Base-by-base conservation (phyloP, 352 stramenopile genomes). In the Phytopythium mirpurense region DNA sequence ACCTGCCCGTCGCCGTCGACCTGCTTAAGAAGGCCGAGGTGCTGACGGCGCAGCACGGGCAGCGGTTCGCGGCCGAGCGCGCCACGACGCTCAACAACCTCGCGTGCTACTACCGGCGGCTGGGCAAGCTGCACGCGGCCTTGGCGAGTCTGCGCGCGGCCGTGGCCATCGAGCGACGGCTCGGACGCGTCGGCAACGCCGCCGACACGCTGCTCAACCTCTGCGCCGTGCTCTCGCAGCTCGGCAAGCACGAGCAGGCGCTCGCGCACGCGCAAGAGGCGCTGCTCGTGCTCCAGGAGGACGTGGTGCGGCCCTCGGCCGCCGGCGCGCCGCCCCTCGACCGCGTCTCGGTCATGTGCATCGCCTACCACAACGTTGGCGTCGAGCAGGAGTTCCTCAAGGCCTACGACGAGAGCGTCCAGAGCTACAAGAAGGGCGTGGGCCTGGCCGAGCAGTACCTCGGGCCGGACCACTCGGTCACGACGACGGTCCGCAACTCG, bases 51-150 rank as follows among this genome's bases (percentile, higher is more conserved):
- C 69, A 84, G 10, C 83, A 97, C 55, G 61, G 68, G 15, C 5
- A 19, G 21, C 26, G 44, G n/a, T 51, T 51, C 40, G 65, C 87
- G 1, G 67, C 65, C 0, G 86, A 91, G 40, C 67, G 73, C 38
- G 92, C 92, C 18, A 95, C 93, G 34, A 98, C 92, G 49, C 88
- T 95, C 60, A 98, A 98, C 61, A 98, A 98, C 62, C 75, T 98
- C 8, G 92, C 89, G 26, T 97, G 91, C 65, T 97, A 97, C 65
- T 97, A 96, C 60, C 74, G 91, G 2, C 72, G 88, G 21, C 60
- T 88, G 18, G 80, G 87, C 15, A 96, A 96, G 60, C 81, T 97
- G 15, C 88, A 97, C 56, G 71, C 85, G 0, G 89, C 90, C n/a
- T 80, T 98, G 61, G 83, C 83, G 29, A 97, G 93, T 63, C 70